A percentile compares a stretch with the other conserved stretches of the same genome.
Evolutionary conservation across 768 basidiomycete genomes (phyloP).

Genomic region (Pleurotus sapidus): DNA sequence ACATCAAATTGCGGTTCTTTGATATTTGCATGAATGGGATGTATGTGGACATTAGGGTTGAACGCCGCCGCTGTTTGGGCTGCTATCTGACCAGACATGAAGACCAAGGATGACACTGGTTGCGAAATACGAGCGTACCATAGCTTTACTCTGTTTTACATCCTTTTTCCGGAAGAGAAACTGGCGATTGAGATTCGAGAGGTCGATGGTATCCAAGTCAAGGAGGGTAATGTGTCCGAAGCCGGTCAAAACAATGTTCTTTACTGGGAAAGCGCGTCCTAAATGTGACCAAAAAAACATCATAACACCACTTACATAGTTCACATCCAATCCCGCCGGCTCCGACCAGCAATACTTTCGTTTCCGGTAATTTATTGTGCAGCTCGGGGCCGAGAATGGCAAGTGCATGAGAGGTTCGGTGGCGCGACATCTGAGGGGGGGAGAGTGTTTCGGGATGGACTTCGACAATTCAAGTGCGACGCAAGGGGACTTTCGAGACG

Average conservation of each 20-base stretch:
- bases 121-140: constrained; percentile 46
- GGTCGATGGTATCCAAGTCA: constrained; percentile 97
- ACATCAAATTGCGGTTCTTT: constrained; percentile 90
- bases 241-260: constrained; percentile 91
- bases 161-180: constrained; percentile 97
- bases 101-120: not conserved
- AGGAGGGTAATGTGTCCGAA: constrained; percentile 91
- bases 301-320: constrained; percentile 56
- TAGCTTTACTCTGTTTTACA: constrained; percentile 93
- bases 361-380: constrained; percentile 53
- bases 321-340: constrained; percentile 98
- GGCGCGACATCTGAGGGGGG: constrained; percentile 16
- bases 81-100: constrained; percentile 53
- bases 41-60: constrained; percentile 85
- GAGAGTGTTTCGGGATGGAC: too few relatives aligned
- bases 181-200: constrained; percentile 95
- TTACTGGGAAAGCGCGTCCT: constrained; percentile 53
- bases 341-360: constrained; percentile 85
- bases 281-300: not conserved
- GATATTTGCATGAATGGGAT: constrained; percentile 92
- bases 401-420: constrained; percentile 58
- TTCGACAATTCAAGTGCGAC: too few relatives aligned
- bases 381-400: constrained; percentile 81
- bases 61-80: constrained; percentile 79
- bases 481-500: too few relatives aligned